A percentile compares a stretch with the other conserved stretches of the same genome.
Evolutionary conservation across 768 basidiomycete genomes (phyloP).

Genomic region (Amyloporia xantha): DNA sequence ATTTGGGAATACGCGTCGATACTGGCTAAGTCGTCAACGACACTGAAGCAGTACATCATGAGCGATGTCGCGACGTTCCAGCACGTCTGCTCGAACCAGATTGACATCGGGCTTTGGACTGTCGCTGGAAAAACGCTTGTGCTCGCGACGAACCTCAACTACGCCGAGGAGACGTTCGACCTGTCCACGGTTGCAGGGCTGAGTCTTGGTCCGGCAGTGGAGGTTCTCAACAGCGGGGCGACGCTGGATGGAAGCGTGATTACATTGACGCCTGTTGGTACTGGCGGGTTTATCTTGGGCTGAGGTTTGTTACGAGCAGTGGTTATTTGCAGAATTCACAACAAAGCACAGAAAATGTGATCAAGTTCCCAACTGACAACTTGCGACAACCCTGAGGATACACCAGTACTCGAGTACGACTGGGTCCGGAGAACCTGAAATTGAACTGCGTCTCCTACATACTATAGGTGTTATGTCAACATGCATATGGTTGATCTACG

Average conservation of each 20-base stretch:
- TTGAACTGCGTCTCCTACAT: too few species aligned
- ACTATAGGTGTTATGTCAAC: too few species aligned
- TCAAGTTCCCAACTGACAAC: too few species aligned
- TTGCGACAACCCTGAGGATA: too few species aligned
- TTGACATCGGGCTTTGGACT: conserved; percentile 31
- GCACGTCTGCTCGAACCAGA: conserved; percentile 14
- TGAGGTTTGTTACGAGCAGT: too few species aligned
- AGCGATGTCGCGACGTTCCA: conserved; percentile 21
- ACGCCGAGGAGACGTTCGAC: conserved; percentile 14
- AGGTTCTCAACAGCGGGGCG: conserved; percentile 26
- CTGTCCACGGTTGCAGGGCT: conserved; percentile 12
- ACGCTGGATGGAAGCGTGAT: conserved; percentile 13
- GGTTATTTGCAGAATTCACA: too few species aligned
- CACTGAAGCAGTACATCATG: conserved; percentile 25
- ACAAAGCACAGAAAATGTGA: too few species aligned
- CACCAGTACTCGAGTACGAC: too few species aligned
- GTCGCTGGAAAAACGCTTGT: conserved; percentile 26
- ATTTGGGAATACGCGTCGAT: conserved; percentile 30
- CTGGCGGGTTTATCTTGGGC: conserved; percentile 20
- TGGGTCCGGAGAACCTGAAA: too few species aligned
- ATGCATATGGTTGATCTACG: too few species aligned
- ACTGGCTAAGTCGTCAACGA: conserved; percentile 25
- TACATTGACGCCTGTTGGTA: conserved; percentile 19
- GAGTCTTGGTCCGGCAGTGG: conserved; percentile 3
- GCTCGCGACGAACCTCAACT: conserved; percentile 29